Evolutionary conservation across 306 rosid genomes (phyloP).

Genomic region (Cucurbita moschata): DNA sequence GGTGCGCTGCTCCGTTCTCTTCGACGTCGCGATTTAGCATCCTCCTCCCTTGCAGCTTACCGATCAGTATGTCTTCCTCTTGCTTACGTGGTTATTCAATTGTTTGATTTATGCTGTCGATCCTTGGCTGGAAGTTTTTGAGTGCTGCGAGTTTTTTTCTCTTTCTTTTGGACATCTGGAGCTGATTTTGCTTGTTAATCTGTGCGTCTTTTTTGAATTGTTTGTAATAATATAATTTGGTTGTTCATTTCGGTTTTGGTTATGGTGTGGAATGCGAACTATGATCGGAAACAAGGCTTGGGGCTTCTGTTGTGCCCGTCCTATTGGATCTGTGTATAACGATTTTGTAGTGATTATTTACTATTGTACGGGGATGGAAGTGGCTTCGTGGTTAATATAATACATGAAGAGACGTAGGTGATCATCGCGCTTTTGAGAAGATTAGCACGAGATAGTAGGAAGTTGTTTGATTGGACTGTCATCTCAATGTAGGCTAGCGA

Average conservation of each 20-base stretch:
- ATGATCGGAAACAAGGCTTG: background rate
- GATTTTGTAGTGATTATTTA: background rate
- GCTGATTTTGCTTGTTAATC: background rate
- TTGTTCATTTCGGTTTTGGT: background rate
- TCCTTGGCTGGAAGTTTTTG: background rate
- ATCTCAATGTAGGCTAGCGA: background rate
- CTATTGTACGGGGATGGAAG: background rate
- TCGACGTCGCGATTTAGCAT: constrained; percentile 35
- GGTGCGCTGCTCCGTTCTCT: constrained; percentile 38
- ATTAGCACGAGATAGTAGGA: background rate
- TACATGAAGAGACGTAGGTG: background rate
- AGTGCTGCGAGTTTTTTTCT: background rate
- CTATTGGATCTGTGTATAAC: background rate
- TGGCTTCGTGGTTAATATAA: background rate
- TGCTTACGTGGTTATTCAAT: background rate
- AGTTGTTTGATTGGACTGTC: background rate
- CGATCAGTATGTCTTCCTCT: constrained; percentile 43
- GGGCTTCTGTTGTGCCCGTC: background rate
- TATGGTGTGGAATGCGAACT: background rate
- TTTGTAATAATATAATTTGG: background rate
- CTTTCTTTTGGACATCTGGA: background rate
- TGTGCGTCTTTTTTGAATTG: background rate
- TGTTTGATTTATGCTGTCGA: background rate
- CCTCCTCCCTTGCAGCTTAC: constrained; percentile 34
- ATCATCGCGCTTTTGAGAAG: background rate